Evolutionary conservation across 2,329 filamentous ascomycete genomes (phyloP).

Genomic region (Aspergillus persii): DNA sequence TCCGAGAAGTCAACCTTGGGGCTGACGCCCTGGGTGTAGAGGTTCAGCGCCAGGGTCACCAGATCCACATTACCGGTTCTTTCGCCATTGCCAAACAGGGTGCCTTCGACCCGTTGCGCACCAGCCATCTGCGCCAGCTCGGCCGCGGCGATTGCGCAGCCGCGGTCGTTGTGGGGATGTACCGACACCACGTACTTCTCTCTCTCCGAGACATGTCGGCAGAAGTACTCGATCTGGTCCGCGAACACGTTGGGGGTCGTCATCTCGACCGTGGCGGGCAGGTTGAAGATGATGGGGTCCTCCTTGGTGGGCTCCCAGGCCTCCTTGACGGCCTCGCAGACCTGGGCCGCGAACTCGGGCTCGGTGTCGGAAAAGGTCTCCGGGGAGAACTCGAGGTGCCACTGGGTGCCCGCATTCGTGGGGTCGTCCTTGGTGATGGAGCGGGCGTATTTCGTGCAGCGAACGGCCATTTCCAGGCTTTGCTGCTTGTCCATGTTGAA

Average conservation of each 20-base stretch:
- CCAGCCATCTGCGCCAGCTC: slow-evolving; percentile 96
- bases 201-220: slow-evolving; percentile 75
- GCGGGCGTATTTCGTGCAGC: slow-evolving; percentile 81
- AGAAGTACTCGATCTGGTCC: slow-evolving; percentile 96
- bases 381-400: slow-evolving; percentile 51
- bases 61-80: slow-evolving; percentile 93
- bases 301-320: slow-evolving; percentile 82
- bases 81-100: slow-evolving; percentile 92
- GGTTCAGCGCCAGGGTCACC: slow-evolving; percentile 85
- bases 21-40: slow-evolving; percentile 89
- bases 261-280: slow-evolving; percentile 95
- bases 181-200: slow-evolving; percentile 86
- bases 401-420: slow-evolving; percentile 53
- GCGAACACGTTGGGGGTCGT: slow-evolving; percentile 92
- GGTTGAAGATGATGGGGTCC: slow-evolving; percentile 90
- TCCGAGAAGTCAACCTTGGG: slow-evolving; percentile 90
- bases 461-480: slow-evolving; percentile 75
- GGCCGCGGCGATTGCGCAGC: slow-evolving; percentile 83
- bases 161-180: slow-evolving; percentile 93
- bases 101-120: slow-evolving; percentile 90
- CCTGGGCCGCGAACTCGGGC: slow-evolving; percentile 74
- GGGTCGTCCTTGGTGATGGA: slow-evolving; percentile 83
- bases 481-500: slow-evolving; percentile 85
- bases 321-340: slow-evolving; percentile 90
- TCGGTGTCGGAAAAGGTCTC: slow-evolving; percentile 82